Conservation (phyloP, 2,329 filamentous ascomycete genomes). For the Xylaria sp. region DNA sequence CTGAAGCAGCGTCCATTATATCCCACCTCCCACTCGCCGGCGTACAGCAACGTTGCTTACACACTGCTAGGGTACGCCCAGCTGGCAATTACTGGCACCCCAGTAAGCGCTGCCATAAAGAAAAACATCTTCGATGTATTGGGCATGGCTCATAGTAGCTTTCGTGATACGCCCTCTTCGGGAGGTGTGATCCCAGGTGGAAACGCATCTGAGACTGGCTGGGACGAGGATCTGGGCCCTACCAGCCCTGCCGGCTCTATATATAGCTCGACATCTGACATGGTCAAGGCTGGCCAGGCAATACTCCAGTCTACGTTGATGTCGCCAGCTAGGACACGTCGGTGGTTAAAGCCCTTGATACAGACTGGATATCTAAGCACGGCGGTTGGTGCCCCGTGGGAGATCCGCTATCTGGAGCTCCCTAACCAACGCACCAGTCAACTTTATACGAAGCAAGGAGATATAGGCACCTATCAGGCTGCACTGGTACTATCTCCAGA, state of each 20-base stretch:
- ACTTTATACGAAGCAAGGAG: slow-evolving; percentile 42
- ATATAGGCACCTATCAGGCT: slow-evolving; percentile 34
- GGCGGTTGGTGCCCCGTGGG: slow-evolving; percentile 46
- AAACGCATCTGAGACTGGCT: slow-evolving; percentile 36
- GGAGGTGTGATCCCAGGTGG: slow-evolving; percentile 33
- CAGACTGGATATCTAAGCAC: slow-evolving; percentile 38
- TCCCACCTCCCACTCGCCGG: slow-evolving; percentile 49
- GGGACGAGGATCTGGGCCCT: slow-evolving; percentile 45
- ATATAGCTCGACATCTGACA: slow-evolving; percentile 40
- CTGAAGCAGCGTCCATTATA: slow-evolving; percentile 50
- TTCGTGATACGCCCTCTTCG: slow-evolving; percentile 36
- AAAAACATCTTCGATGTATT: slow-evolving; percentile 50
- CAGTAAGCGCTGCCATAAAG: slow-evolving; percentile 47
- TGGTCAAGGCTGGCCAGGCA: slow-evolving; percentile 43
- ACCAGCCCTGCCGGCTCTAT: slow-evolving; percentile 37
- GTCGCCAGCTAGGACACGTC: slow-evolving; percentile 40
- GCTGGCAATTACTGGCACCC: slow-evolving; percentile 53
- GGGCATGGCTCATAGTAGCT: slow-evolving; percentile 48
- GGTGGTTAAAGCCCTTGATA: slow-evolving; percentile 44
- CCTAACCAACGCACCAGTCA: slow-evolving; percentile 29
- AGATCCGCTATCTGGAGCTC: slow-evolving; percentile 40
- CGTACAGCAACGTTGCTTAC: slow-evolving; percentile 54
- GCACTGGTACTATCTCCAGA: slow-evolving; percentile 38
- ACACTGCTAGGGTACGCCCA: slow-evolving; percentile 54
- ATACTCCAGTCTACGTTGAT: slow-evolving; percentile 41